Evolutionary conservation across 176 grass and related monocot genomes (phyloP).

Genomic region (Oryza meyeriana): DNA sequence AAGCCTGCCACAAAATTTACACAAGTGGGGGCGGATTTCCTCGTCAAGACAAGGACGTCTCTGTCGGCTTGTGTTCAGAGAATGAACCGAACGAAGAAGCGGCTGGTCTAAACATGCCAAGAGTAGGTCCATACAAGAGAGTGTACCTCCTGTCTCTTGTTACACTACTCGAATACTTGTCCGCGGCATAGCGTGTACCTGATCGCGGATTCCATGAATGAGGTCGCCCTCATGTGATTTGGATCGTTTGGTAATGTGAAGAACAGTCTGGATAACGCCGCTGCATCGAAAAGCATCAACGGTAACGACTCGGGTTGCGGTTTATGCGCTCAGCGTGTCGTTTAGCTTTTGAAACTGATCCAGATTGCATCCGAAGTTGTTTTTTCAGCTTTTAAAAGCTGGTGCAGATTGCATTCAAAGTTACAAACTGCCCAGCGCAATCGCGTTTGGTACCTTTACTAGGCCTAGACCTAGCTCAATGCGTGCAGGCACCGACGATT

Average conservation of each 20-base stretch:
- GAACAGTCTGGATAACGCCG: background rate
- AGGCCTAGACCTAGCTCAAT: no score
- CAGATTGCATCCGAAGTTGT: background rate
- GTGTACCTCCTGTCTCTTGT: background rate
- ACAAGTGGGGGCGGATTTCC: constrained; percentile 4
- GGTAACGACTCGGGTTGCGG: background rate
- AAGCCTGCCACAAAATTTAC: constrained; percentile 12
- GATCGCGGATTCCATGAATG: background rate
- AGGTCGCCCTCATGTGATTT: background rate
- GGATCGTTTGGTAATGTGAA: background rate
- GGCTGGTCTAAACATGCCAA: constrained; percentile 18
- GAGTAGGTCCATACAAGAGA: background rate
- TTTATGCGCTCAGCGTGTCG: no score
- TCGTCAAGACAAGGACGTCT: constrained; percentile 32
- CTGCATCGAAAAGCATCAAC: background rate
- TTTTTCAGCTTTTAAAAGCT: background rate
- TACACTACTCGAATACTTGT: background rate
- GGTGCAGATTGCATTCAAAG: background rate
- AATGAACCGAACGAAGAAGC: background rate
- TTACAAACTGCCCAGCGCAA: background rate
- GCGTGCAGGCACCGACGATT: no score
- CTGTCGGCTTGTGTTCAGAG: constrained; percentile 12
- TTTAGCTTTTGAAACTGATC: background rate
- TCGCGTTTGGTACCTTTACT: no score
- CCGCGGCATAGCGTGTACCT: background rate